Percentiles rank a stretch among this genome's conserved stretches.
phyloP scores from a whole-genome alignment of 2,329 filamentous ascomycete species.

The Sclerotinia subarctica region DNA sequence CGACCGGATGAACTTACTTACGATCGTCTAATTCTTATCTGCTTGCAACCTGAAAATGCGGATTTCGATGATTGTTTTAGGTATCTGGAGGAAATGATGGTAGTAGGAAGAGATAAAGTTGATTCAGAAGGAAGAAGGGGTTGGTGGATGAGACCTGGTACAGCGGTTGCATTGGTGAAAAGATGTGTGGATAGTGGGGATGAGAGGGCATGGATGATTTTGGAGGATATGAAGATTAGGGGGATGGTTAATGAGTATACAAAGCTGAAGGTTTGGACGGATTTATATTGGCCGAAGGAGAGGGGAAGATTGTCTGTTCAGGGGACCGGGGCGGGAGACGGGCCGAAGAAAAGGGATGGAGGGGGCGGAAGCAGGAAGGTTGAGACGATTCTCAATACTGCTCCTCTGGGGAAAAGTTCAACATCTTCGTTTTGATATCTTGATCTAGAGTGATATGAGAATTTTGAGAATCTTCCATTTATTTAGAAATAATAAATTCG shows the following conservation, averaged over 20 bases:
- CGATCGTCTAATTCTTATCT: slow-evolving; percentile 58
- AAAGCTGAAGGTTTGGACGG: slow-evolving; percentile 8
- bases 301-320: neutral
- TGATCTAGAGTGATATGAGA: neutral
- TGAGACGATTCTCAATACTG: neutral
- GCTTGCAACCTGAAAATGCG: slow-evolving; percentile 41
- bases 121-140: slow-evolving; percentile 29
- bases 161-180: slow-evolving; percentile 27
- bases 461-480: neutral
- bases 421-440: neutral
- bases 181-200: slow-evolving; percentile 29
- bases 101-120: slow-evolving; percentile 38
- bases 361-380: too few relatives aligned
- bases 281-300: slow-evolving; percentile 9
- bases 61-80: slow-evolving; percentile 47
- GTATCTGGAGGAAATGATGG: slow-evolving; percentile 50
- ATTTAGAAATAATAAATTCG: neutral
- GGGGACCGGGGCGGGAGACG: neutral
- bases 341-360: too few relatives aligned
- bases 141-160: slow-evolving; percentile 38
- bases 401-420: too few relatives aligned
- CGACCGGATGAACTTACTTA: slow-evolving; percentile 58
- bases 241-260: slow-evolving; percentile 11
- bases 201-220: slow-evolving; percentile 29
- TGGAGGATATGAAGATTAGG: slow-evolving; percentile 31